Percentiles rank a stretch among this genome's conserved stretches.
Conservation (phyloP, 148 eudicot species). For the Camellia lanceoleosa region DNA sequence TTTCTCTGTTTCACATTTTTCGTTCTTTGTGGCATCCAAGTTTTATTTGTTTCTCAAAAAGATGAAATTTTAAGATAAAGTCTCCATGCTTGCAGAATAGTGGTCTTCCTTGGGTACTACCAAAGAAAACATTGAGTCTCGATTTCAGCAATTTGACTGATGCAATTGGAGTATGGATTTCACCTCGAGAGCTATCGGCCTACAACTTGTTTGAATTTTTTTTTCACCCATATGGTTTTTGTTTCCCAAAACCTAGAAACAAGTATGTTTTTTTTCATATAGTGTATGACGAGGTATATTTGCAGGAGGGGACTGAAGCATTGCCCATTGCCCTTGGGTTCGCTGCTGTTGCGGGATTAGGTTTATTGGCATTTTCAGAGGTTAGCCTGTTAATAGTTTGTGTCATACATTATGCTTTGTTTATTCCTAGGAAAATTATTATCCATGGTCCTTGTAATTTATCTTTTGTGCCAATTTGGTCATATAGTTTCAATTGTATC, state of each 20-base stretch:
- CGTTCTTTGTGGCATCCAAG: not conserved
- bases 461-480: no score
- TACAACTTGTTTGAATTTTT: not conserved
- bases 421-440: not conserved
- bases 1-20: constrained; percentile 7
- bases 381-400: constrained; percentile 28
- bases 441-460: no score
- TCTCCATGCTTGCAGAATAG: constrained; percentile 70
- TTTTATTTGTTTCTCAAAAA: not conserved
- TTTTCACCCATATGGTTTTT: not conserved
- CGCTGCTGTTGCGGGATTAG: constrained; percentile 83
- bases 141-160: constrained; percentile 67
- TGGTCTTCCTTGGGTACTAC: constrained; percentile 84
- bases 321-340: constrained; percentile 52
- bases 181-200: not conserved
- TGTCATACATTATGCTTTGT: constrained; percentile 1
- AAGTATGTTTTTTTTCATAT: not conserved
- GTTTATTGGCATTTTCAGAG: constrained; percentile 74
- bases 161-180: constrained; percentile 50
- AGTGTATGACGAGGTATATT: constrained; percentile 6
- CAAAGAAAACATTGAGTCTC: constrained; percentile 63
- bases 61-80: constrained; percentile 15
- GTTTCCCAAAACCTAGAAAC: not conserved
- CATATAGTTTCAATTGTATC: no score
- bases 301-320: constrained; percentile 65